Evolutionary conservation across 768 basidiomycete genomes (phyloP).

Genomic region (Boletus reticuloceps): DNA sequence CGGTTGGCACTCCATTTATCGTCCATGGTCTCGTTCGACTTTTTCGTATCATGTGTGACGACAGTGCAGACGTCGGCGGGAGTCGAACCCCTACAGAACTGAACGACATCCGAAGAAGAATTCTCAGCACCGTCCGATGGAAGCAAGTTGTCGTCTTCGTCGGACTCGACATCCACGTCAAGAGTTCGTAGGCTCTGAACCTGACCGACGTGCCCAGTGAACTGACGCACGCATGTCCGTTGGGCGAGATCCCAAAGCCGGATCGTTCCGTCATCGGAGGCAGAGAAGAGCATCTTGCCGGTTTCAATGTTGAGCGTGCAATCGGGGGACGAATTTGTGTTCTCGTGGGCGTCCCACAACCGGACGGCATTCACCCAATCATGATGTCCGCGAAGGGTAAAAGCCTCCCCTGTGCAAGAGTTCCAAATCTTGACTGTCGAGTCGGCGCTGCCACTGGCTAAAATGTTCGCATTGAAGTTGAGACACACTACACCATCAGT

Average conservation of each 20-base stretch:
- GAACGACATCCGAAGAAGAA: slow-evolving; percentile 13
- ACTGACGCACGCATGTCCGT: slow-evolving; percentile 77
- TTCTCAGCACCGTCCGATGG: slow-evolving; percentile 15
- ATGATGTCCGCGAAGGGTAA: slow-evolving; percentile 86
- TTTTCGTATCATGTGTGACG: slow-evolving; percentile 25
- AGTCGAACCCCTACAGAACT: slow-evolving; percentile 10
- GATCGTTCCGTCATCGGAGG: slow-evolving; percentile 92
- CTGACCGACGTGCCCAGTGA: slow-evolving; percentile 90
- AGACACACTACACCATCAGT: slow-evolving; percentile 89
- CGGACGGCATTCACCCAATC: slow-evolving; percentile 98
- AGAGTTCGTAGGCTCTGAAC: slow-evolving; percentile 89
- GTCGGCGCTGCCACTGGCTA: slow-evolving; percentile 93
- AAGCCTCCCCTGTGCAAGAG: slow-evolving; percentile 85
- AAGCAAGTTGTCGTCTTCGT: slow-evolving; percentile 17
- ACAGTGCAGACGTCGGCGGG: slow-evolving; percentile 28
- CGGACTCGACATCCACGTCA: slow-evolving; percentile 54
- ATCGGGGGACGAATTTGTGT: slow-evolving; percentile 8
- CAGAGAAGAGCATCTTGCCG: slow-evolving; percentile 96
- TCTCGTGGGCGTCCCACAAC: slow-evolving; percentile 69
- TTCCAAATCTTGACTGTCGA: slow-evolving; percentile 96
- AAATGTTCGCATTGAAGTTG: slow-evolving; percentile 86
- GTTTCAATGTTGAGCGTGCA: slow-evolving; percentile 57
- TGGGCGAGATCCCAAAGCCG: slow-evolving; percentile 89
- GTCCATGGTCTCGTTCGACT: slow-evolving; percentile 9
- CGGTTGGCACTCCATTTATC: slow-evolving; percentile 8